Percentiles rank a stretch among this genome's conserved stretches.
These are phyloP conservation scores for Poronia punctata DNA, from an alignment of 495 filamentous ascomycete genomes.

Conservation along the genomic window DNA sequence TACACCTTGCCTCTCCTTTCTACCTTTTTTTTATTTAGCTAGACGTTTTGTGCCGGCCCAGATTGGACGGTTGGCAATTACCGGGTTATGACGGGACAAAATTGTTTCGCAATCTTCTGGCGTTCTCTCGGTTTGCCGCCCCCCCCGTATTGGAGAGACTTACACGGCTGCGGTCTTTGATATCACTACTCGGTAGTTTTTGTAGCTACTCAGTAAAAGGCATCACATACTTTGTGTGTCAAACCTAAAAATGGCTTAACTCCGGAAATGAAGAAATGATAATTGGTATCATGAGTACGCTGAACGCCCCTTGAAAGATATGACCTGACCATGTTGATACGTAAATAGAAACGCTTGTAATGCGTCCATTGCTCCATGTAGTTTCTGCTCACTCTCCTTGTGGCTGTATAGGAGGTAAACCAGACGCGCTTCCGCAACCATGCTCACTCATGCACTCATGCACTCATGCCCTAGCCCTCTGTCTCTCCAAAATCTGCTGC, in stretches of 20 bases:
- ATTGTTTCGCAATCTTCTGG: constrained; percentile 16
- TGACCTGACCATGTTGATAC: no score
- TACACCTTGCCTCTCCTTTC: background rate
- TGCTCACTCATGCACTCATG: background rate
- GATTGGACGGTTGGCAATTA: constrained; percentile 14
- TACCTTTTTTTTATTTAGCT: constrained; percentile 7
- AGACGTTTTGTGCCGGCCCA: constrained; percentile 6
- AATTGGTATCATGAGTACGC: constrained; percentile 8
- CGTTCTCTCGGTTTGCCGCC: constrained; percentile 23
- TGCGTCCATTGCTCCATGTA: no score
- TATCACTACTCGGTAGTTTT: no score
- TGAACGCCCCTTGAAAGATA: constrained; percentile 5
- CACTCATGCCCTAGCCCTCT: constrained; percentile 16
- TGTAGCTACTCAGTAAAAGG: no score
- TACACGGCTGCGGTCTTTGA: constrained; percentile 16
- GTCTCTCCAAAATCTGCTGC: constrained; percentile 30
- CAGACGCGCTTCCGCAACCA: no score
- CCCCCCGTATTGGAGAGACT: constrained; percentile 14
- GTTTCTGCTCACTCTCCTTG: no score
- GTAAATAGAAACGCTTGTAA: no score
- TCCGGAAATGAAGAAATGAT: background rate
- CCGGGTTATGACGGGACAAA: constrained; percentile 1
- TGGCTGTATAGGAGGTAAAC: no score
- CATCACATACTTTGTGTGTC: constrained; percentile 11
- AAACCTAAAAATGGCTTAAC: background rate